Evolutionary conservation across 805 yeast genomes (phyloP).

Genomic region (Lachancea nothofagi): DNA sequence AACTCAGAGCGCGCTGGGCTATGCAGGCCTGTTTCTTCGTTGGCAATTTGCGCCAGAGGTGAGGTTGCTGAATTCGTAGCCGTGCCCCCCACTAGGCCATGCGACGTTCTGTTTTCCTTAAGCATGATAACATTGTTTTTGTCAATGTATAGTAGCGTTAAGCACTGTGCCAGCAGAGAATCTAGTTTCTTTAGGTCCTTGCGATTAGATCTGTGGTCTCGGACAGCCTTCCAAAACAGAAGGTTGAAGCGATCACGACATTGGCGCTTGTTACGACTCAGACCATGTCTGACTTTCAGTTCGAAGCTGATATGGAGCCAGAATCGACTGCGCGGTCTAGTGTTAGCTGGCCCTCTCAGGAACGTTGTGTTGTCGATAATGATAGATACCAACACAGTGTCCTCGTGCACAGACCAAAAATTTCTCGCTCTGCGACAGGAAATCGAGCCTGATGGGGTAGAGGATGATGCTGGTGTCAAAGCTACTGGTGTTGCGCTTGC

Average conservation of each 20-base stretch:
- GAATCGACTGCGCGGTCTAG: constrained; percentile 8
- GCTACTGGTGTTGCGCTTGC: too few relatives aligned
- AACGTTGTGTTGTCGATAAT: constrained; percentile 6
- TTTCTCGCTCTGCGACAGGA: constrained; percentile 6
- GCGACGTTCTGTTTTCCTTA: constrained; percentile 5
- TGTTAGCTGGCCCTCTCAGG: constrained; percentile 3
- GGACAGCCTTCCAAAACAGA: constrained; percentile 9
- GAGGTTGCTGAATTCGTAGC: neutral
- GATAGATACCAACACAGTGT: constrained; percentile 4
- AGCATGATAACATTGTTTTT: constrained; percentile 9
- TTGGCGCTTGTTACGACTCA: constrained; percentile 9
- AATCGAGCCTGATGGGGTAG: neutral
- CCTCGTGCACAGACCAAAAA: constrained; percentile 10
- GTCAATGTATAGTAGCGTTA: constrained; percentile 6
- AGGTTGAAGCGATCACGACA: constrained; percentile 11
- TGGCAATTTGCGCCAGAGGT: neutral
- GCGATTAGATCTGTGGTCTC: constrained; percentile 4
- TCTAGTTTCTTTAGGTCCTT: constrained; percentile 5
- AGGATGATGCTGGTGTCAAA: too few relatives aligned
- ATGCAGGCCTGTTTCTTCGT: neutral
- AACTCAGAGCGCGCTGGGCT: constrained; percentile 1
- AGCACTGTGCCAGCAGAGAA: constrained; percentile 6
- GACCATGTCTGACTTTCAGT: constrained; percentile 3
- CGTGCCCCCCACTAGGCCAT: neutral
- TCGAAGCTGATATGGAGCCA: constrained; percentile 9